Percentiles rank a stretch among this genome's conserved stretches.
These are phyloP conservation scores for Buxus sempervirens DNA, from an alignment of 164 flowering plant genomes.

Conservation along the genomic window DNA sequence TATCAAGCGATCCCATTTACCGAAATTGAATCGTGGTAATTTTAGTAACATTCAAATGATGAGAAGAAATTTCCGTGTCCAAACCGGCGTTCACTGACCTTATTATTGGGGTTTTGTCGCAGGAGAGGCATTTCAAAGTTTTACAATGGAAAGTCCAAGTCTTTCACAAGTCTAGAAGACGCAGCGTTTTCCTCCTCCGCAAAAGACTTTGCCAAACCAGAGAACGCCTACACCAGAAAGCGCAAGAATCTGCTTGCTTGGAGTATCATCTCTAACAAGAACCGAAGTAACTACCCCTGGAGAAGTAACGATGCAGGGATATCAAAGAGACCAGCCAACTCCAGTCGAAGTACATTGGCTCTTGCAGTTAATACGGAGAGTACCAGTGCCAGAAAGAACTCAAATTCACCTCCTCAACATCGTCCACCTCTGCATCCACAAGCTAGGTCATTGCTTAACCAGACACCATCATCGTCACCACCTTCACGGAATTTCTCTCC, in stretches of 20 bases:
- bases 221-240: slow-evolving; percentile 59
- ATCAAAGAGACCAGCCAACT: slow-evolving; percentile 39
- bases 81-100: no score
- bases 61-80: no score
- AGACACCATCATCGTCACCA: slow-evolving; percentile 13
- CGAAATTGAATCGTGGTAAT: no score
- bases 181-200: slow-evolving; percentile 34
- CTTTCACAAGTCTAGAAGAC: slow-evolving; percentile 45
- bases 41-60: no score
- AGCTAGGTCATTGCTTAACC: slow-evolving; percentile 15
- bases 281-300: slow-evolving; percentile 14
- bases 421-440: slow-evolving; percentile 56
- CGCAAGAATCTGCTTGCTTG: slow-evolving; percentile 57
- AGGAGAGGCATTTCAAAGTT: slow-evolving; percentile 36
- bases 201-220: slow-evolving; percentile 64
- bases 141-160: slow-evolving; percentile 50
- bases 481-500: slow-evolving; percentile 23
- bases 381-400: slow-evolving; percentile 19
- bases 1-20: no score
- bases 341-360: slow-evolving; percentile 46
- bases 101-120: slow-evolving; percentile 21
- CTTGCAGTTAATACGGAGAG: slow-evolving; percentile 43
- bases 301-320: slow-evolving; percentile 40
- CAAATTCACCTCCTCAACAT: slow-evolving; percentile 32
- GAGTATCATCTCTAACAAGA: slow-evolving; percentile 35